Evolutionary conservation across 441 rosid species (phyloP).

Genomic region (Capsella rubella): DNA sequence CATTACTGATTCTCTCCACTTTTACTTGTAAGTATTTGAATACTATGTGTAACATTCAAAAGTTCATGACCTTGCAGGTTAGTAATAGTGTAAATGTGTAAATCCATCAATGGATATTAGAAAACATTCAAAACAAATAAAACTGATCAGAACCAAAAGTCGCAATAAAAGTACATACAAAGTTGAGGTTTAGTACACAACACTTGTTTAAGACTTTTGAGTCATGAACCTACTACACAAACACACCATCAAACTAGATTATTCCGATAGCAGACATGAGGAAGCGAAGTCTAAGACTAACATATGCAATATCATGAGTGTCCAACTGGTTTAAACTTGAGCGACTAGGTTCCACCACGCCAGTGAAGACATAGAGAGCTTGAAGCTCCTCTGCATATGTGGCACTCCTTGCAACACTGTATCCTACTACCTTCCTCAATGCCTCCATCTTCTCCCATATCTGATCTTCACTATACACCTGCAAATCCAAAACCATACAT

Average conservation of each 20-base stretch:
- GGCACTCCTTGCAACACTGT: slow-evolving; percentile 47
- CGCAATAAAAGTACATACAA: slow-evolving; percentile 7
- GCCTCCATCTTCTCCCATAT: slow-evolving; percentile 73
- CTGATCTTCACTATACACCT: slow-evolving; percentile 53
- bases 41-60: background rate
- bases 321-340: slow-evolving; percentile 43
- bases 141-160: background rate
- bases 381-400: slow-evolving; percentile 65
- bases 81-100: background rate
- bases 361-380: slow-evolving; percentile 74
- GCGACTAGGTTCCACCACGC: slow-evolving; percentile 63
- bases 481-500: slow-evolving; percentile 4
- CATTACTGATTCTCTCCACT: slow-evolving; percentile 52
- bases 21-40: slow-evolving; percentile 8
- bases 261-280: slow-evolving; percentile 87
- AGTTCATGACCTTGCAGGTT: background rate
- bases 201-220: slow-evolving; percentile 8
- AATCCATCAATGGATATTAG: background rate
- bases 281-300: slow-evolving; percentile 59
- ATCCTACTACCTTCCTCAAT: slow-evolving; percentile 66
- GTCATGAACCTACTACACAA: slow-evolving; percentile 8
- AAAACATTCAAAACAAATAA: background rate
- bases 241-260: slow-evolving; percentile 50
- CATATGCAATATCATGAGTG: slow-evolving; percentile 49
- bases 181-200: slow-evolving; percentile 20